Evolutionary conservation across 1,284 basidiomycete genomes (phyloP).

Genomic region (Gomphus sp.): DNA sequence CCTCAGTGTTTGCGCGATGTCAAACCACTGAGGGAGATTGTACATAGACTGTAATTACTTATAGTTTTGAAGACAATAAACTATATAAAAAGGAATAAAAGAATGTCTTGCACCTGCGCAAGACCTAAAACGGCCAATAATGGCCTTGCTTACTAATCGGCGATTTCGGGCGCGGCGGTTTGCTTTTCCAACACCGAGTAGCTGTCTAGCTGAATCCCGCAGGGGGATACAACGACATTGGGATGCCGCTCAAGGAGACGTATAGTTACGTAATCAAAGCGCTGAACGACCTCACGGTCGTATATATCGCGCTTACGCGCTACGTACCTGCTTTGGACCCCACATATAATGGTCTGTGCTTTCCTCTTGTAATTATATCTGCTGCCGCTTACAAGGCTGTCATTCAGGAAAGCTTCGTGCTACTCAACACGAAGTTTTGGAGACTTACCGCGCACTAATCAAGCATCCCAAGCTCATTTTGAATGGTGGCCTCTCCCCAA

Average conservation of each 20-base stretch:
- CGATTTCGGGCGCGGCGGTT: no score
- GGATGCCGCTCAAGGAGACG: no score
- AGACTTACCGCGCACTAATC: constrained; percentile 17
- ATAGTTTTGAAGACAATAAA: no score
- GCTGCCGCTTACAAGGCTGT: background rate
- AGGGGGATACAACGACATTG: constrained; percentile 25
- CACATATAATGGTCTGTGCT: constrained; percentile 23
- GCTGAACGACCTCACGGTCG: constrained; percentile 12
- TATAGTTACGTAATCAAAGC: constrained; percentile 13
- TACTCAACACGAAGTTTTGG: constrained; percentile 19
- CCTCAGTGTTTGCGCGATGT: no score
- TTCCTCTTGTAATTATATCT: background rate
- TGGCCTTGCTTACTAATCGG: no score
- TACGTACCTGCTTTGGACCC: constrained; percentile 20
- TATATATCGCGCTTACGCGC: constrained; percentile 15
- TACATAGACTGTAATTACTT: no score
- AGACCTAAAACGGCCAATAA: no score
- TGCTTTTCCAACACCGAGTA: no score
- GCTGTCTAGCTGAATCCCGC: constrained; percentile 30
- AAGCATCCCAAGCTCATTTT: no score
- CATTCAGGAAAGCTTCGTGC: constrained; percentile 11
- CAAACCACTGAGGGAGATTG: no score
- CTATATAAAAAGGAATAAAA: no score
- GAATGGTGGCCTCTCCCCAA: constrained; percentile 24
- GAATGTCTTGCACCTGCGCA: no score